Conservation (phyloP, 1,284 basidiomycete species). For the Pseudozyma flocculosa region DNA sequence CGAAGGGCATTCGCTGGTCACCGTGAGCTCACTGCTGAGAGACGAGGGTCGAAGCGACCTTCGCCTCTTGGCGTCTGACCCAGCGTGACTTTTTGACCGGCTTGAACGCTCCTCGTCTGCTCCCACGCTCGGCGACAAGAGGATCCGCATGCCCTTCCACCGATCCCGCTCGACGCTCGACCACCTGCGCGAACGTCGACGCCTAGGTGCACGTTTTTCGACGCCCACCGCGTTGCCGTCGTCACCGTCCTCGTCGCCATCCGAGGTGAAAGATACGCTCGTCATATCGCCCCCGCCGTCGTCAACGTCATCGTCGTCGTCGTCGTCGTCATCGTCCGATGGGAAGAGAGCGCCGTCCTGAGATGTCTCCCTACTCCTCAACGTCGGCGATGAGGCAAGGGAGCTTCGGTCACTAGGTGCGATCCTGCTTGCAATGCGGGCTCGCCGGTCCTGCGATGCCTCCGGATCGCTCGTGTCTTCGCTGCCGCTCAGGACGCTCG, state of each 20-base stretch:
- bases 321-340: constrained; percentile 27
- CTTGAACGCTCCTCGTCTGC: too few species aligned
- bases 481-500: constrained; percentile 27
- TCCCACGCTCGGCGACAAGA: constrained; percentile 2
- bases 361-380: too few species aligned
- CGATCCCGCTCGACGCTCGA: constrained; percentile 40
- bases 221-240: not conserved
- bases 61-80: too few species aligned
- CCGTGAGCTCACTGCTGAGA: too few species aligned
- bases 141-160: constrained; percentile 30
- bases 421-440: not conserved
- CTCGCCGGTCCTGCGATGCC: not conserved
- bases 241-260: constrained; percentile 6
- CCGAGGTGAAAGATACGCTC: constrained; percentile 10
- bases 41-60: too few species aligned
- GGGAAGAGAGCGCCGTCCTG: constrained; percentile 27
- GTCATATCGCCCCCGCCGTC: constrained; percentile 3
- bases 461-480: constrained; percentile 21
- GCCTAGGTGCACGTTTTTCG: not conserved
- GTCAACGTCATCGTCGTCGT: constrained; percentile 21
- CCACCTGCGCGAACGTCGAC: constrained; percentile 16
- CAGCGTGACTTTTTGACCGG: too few species aligned
- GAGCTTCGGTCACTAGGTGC: too few species aligned
- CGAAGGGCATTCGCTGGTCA: not conserved
- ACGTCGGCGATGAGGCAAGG: too few species aligned